Evolutionary conservation across 2,329 filamentous ascomycete species (phyloP).

Genomic region (Cladosporium sp.): DNA sequence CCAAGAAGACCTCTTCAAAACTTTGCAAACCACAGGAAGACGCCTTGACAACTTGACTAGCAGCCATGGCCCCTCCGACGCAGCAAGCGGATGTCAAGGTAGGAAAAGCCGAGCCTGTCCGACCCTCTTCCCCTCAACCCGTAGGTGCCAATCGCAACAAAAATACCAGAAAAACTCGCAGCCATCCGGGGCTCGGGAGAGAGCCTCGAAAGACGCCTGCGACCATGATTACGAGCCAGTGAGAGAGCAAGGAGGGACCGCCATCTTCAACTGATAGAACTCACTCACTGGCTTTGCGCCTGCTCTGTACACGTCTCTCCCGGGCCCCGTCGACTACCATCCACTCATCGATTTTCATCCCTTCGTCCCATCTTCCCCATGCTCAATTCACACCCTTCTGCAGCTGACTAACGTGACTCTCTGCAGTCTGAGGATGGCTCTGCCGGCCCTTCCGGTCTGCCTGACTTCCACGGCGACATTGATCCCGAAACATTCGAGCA

Average conservation of each 20-base stretch:
- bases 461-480: conserved; percentile 72
- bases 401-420: conserved; percentile 1
- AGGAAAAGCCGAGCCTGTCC: conserved; percentile 23
- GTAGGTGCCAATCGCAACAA: conserved; percentile 18
- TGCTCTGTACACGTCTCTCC: background rate
- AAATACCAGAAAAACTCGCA: background rate
- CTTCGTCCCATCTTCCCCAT: background rate
- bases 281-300: conserved; percentile 5
- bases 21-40: conserved; percentile 5
- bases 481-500: conserved; percentile 83
- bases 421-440: conserved; percentile 48
- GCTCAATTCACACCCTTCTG: background rate
- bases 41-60: conserved; percentile 11
- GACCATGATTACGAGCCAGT: background rate
- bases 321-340: background rate
- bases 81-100: conserved; percentile 28
- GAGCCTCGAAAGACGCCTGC: background rate
- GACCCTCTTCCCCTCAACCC: conserved; percentile 19
- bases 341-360: background rate
- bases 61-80: conserved; percentile 27
- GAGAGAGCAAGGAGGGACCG: background rate
- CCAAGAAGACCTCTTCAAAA: conserved; percentile 1
- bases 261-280: background rate
- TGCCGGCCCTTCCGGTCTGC: conserved; percentile 53
- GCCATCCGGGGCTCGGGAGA: conserved; percentile 2